Base-by-base conservation (phyloP, 1,284 basidiomycete species). In the Malassezia dermatis region DNA sequence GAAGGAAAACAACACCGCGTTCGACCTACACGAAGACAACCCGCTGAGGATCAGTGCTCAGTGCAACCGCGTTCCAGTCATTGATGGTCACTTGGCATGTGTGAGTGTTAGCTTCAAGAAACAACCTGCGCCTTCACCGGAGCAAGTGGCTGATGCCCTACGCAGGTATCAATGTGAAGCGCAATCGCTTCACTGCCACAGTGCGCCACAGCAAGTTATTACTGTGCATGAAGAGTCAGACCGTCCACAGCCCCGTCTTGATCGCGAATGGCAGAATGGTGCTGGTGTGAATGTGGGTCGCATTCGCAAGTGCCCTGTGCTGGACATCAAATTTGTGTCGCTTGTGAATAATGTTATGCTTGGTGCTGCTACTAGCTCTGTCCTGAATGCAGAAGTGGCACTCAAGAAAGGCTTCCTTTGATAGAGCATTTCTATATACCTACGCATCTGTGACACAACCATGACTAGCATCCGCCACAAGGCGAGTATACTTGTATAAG, bases 321-420 rank as follows among this genome's bases (percentile, higher is more conserved):
- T 98, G 53, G 94, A 98, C 75, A 67, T 74, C 61, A 74, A 73
- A 54, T 95, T 98, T 75, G 86, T 96, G 37, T 87, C 89, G 42
- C 79, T 99, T 55, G 82, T 85, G 59, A 94, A 96, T 77, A 98
- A 98, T 71, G 91, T 96, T 60, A 85, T 85, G 66, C 88, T 98
- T 63, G 93, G 94, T 7, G 93, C 93, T 10, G 93, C 94, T 47
- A 98, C 94, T 42, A 89, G 86, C 67, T 90, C 88, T 58, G 88
- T 99, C 75, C 93, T 98, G 75, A 98, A 98, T 75, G 94, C 93
- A 4, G 93, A 98, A 79, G 79, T 88, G 35, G 91, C 90, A n/a
- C 82, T 93, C 4, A 76, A 86, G 52, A 89, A 86, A 77, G 88
- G 87, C 11, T 77, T 63, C 37, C 60, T 74, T 10, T 51, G 49